Percentiles rank a stretch among this genome's conserved stretches.
Evolutionary conservation across 2,329 filamentous ascomycete species (phyloP).

Genomic region (Nemania sp.): DNA sequence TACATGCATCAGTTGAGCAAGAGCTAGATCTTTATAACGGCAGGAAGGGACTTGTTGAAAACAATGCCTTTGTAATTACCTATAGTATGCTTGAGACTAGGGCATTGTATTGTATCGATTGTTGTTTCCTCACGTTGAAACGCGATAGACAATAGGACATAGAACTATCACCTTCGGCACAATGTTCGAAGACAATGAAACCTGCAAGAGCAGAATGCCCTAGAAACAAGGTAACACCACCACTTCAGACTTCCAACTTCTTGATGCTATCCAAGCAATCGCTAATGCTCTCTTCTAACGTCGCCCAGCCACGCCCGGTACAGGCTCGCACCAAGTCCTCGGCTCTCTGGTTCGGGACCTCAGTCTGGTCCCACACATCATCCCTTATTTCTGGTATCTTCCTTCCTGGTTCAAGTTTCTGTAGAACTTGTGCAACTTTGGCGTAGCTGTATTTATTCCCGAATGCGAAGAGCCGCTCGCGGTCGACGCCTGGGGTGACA

Average conservation of each 20-base stretch:
- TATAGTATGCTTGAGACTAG: neutral
- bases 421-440: slow-evolving; percentile 36
- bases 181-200: neutral
- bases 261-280: slow-evolving; percentile 30
- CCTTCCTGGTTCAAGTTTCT: slow-evolving; percentile 34
- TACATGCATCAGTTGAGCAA: too few relatives aligned
- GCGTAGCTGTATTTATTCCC: slow-evolving; percentile 39
- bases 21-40: neutral
- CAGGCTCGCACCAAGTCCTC: slow-evolving; percentile 34
- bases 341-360: slow-evolving; percentile 37
- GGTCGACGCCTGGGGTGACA: slow-evolving; percentile 32
- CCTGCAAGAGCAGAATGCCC: neutral
- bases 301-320: slow-evolving; percentile 38
- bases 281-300: slow-evolving; percentile 37
- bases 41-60: neutral
- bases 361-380: slow-evolving; percentile 37
- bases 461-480: slow-evolving; percentile 40
- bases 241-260: slow-evolving; percentile 1
- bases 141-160: too few relatives aligned
- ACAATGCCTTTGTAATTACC: neutral
- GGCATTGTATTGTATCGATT: too few relatives aligned
- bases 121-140: too few relatives aligned
- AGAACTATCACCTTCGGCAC: too few relatives aligned
- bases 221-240: neutral
- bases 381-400: slow-evolving; percentile 31